These are phyloP conservation scores for Monilinia aucupariae DNA, from an alignment of 2,329 filamentous ascomycete genomes.

Conservation along the genomic window DNA sequence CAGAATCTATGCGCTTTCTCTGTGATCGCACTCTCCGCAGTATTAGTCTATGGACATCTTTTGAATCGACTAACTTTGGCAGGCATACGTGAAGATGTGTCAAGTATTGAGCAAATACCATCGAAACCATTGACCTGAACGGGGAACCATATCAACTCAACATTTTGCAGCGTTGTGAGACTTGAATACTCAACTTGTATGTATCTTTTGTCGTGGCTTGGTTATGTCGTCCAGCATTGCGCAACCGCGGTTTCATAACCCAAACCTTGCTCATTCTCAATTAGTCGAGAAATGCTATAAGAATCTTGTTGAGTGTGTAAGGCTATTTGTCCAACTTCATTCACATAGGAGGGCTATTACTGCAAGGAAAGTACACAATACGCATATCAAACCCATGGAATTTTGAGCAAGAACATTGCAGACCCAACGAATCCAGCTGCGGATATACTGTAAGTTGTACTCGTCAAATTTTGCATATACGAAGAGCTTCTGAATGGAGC, in stretches of 20 bases:
- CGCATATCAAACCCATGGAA: background rate
- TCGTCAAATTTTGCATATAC: no score
- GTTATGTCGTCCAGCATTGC: constrained; percentile 1
- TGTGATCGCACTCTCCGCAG: background rate
- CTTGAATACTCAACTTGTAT: background rate
- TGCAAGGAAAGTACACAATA: background rate
- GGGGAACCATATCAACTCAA: background rate
- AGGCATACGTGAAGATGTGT: background rate
- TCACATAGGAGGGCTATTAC: background rate
- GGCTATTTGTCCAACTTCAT: background rate
- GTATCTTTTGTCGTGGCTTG: constrained; percentile 1
- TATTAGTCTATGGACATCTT: background rate
- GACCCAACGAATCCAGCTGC: no score
- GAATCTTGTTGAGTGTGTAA: constrained; percentile 5
- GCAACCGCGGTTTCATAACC: background rate
- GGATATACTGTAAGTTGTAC: background rate
- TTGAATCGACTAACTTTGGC: background rate
- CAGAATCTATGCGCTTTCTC: background rate
- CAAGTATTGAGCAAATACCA: background rate
- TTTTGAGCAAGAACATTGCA: no score
- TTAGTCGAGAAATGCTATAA: background rate
- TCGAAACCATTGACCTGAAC: background rate
- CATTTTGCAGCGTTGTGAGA: background rate
- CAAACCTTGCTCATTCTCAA: background rate
- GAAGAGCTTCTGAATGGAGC: background rate